These are phyloP conservation scores for Waltergamsia citrina DNA, from an alignment of 2,329 filamentous ascomycete species.

Conservation along the genomic window DNA sequence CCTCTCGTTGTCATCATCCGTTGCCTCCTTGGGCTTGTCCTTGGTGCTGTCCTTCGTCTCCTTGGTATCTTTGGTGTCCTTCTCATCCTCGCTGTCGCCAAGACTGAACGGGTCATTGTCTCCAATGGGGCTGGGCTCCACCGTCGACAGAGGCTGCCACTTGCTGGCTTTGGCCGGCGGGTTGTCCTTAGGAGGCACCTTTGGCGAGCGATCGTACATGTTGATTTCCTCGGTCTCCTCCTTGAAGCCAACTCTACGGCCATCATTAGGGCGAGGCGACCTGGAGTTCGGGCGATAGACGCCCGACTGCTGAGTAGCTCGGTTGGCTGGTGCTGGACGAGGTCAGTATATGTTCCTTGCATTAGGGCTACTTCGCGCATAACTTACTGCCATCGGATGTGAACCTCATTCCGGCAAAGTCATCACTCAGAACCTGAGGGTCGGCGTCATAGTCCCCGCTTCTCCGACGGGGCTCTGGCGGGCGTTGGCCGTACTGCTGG, in stretches of 20 bases:
- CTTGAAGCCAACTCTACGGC: slow-evolving; percentile 47
- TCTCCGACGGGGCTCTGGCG: slow-evolving; percentile 53
- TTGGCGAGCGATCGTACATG: slow-evolving; percentile 60
- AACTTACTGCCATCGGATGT: slow-evolving; percentile 52
- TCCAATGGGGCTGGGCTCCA: slow-evolving; percentile 71
- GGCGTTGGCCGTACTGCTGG: slow-evolving; percentile 25
- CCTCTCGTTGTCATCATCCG: slow-evolving; percentile 49
- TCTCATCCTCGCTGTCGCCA: slow-evolving; percentile 92
- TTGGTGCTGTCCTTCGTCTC: slow-evolving; percentile 39
- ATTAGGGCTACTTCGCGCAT: neutral
- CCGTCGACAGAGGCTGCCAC: slow-evolving; percentile 86
- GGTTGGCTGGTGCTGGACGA: slow-evolving; percentile 28
- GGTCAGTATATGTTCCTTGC: slow-evolving; percentile 7
- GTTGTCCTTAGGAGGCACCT: slow-evolving; percentile 40
- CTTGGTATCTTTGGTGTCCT: slow-evolving; percentile 39
- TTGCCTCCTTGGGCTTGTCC: slow-evolving; percentile 44
- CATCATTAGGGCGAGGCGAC: slow-evolving; percentile 38
- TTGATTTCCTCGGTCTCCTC: slow-evolving; percentile 63
- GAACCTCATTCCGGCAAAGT: slow-evolving; percentile 67
- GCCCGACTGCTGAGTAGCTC: slow-evolving; percentile 62
- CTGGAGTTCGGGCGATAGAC: slow-evolving; percentile 30
- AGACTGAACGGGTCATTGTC: slow-evolving; percentile 96
- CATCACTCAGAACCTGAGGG: slow-evolving; percentile 79
- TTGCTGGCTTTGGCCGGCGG: slow-evolving; percentile 67
- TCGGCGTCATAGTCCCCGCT: slow-evolving; percentile 92